Percentiles rank a stretch among this genome's conserved stretches.
Evolutionary conservation across 1,139 yeast species (phyloP).

Genomic region (Candida sojae): DNA sequence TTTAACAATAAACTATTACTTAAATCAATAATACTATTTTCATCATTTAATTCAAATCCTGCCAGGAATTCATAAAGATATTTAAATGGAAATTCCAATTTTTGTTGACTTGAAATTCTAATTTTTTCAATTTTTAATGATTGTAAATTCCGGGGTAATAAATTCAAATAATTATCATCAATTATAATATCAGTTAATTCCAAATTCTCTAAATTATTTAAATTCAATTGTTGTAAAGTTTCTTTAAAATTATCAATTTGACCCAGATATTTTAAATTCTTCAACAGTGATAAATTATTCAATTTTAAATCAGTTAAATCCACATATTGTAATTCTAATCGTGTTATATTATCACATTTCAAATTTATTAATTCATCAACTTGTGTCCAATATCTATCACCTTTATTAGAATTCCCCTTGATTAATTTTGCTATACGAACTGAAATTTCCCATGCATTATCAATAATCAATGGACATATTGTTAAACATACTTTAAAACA

Average conservation of each 20-base stretch:
- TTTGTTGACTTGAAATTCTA: neutral
- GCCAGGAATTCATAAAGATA: slow-evolving; percentile 4
- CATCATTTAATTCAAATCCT: neutral
- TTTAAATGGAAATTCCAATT: neutral
- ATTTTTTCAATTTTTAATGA: neutral
- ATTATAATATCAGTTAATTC: neutral
- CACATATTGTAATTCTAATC: neutral
- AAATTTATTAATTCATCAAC: neutral
- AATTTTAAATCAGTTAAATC: neutral
- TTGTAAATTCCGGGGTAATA: neutral
- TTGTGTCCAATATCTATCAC: neutral
- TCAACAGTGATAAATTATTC: neutral
- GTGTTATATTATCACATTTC: neutral
- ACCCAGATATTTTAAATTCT: neutral
- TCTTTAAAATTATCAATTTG: neutral
- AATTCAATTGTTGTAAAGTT: neutral
- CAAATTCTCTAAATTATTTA: neutral
- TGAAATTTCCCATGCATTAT: neutral
- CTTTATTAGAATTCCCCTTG: neutral
- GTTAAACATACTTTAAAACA: neutral
- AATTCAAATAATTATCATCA: neutral
- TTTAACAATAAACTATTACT: neutral
- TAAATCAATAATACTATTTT: neutral
- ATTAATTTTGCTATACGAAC: neutral
- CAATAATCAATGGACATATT: neutral